Evolutionary conservation across 176 grass and related monocot species (phyloP).

Genomic region (Eremochloa ophiuroides): DNA sequence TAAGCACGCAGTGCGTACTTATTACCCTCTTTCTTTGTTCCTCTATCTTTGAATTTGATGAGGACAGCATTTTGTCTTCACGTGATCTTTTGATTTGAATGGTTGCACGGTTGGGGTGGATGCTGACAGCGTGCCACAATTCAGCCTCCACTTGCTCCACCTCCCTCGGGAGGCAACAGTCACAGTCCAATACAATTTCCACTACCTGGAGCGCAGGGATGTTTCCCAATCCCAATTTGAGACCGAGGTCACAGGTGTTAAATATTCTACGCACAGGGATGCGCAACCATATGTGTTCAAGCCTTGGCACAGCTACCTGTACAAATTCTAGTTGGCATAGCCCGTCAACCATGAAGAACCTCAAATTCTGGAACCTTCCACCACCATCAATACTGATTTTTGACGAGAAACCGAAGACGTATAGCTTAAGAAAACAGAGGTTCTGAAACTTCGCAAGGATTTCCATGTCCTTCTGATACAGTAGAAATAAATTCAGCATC

Average conservation of each 20-base stretch:
- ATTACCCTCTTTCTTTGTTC: not conserved
- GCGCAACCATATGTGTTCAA: accelerated
- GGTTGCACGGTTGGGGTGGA: not conserved
- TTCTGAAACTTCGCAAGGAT: too few relatives aligned
- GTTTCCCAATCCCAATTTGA: not conserved
- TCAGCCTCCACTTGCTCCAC: not conserved
- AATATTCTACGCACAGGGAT: not conserved
- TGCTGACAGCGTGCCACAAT: not conserved
- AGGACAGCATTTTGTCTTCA: not conserved
- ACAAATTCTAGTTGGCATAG: not conserved
- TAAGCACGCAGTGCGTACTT: too few relatives aligned
- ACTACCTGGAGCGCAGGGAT: not conserved
- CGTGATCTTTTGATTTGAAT: accelerated
- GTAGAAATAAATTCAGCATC: too few relatives aligned
- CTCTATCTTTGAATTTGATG: not conserved
- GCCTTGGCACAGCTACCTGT: not conserved
- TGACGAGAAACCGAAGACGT: too few relatives aligned
- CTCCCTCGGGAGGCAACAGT: not conserved
- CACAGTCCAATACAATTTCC: not conserved
- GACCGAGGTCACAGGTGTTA: too few relatives aligned
- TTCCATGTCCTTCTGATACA: too few relatives aligned
- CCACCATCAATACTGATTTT: not conserved
- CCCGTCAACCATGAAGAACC: too few relatives aligned
- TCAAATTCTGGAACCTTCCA: not conserved
- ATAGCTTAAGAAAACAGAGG: too few relatives aligned